Evolutionary conservation across 768 basidiomycete genomes (phyloP).

Genomic region (Kockovaella imperatae): DNA sequence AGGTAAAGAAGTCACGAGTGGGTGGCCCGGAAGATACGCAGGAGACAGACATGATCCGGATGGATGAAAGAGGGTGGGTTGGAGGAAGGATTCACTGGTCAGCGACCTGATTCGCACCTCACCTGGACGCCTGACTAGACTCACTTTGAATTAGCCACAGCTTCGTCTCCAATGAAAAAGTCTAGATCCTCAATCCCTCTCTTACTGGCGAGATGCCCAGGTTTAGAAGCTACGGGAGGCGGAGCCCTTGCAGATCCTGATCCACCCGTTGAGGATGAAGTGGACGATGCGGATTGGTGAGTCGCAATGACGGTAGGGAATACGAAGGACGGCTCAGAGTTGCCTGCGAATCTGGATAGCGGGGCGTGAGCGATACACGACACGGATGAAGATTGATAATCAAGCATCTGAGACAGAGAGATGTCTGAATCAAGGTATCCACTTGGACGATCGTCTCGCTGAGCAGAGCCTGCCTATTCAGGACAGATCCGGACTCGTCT

Average conservation of each 20-base stretch:
- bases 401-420: neutral
- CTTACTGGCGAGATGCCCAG: slow-evolving; percentile 87
- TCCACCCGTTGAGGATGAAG: slow-evolving; percentile 27
- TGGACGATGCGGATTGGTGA: slow-evolving; percentile 56
- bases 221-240: slow-evolving; percentile 67
- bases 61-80: neutral
- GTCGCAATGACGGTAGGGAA: slow-evolving; percentile 97
- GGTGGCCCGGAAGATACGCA: no score
- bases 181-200: slow-evolving; percentile 97
- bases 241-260: slow-evolving; percentile 48
- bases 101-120: no score
- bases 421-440: neutral
- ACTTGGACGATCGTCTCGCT: no score
- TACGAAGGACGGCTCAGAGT: slow-evolving; percentile 98
- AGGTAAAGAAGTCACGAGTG: no score
- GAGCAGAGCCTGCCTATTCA: neutral
- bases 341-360: slow-evolving; percentile 82
- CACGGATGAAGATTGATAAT: neutral
- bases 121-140: slow-evolving; percentile 3
- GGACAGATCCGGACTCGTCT: neutral
- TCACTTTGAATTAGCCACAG: slow-evolving; percentile 79
- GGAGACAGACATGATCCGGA: no score
- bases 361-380: neutral
- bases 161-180: slow-evolving; percentile 99
- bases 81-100: neutral